phyloP scores from a whole-genome alignment of 257 asterid genomes.

The Jacaranda mimosifolia region DNA sequence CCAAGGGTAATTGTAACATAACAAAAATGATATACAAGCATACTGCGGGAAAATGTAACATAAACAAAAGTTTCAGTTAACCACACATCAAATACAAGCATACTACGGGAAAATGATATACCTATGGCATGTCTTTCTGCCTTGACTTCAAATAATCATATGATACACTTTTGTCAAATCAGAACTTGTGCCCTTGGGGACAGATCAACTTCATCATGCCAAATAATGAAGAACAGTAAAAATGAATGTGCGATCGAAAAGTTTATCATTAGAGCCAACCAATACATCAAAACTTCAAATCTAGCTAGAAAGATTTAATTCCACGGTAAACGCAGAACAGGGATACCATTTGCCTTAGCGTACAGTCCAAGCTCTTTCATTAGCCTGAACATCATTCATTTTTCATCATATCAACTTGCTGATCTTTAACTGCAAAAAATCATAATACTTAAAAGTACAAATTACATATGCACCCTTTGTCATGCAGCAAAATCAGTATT shows the following conservation, averaged over 20 bases:
- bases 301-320: conserved; percentile 3
- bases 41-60: conserved; percentile 8
- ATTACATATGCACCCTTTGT: conserved; percentile 11
- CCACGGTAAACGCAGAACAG: background rate
- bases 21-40: conserved; percentile 29
- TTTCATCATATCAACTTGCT: conserved; percentile 7
- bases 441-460: background rate
- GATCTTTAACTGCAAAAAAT: conserved; percentile 19
- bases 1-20: conserved; percentile 39
- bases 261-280: conserved; percentile 20
- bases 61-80: conserved; percentile 13
- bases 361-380: background rate
- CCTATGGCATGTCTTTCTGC: background rate
- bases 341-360: background rate
- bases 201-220: conserved; percentile 1
- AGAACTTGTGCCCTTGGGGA: background rate
- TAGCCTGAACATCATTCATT: background rate
- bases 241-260: background rate
- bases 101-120: background rate
- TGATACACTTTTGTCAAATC: background rate
- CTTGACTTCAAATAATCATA: background rate
- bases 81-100: background rate
- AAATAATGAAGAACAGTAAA: background rate
- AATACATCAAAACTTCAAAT: conserved; percentile 4
- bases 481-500: conserved; percentile 14